These are phyloP conservation scores for Macrolepiota fuliginosa DNA, from an alignment of 768 basidiomycete genomes.

Conservation along the genomic window DNA sequence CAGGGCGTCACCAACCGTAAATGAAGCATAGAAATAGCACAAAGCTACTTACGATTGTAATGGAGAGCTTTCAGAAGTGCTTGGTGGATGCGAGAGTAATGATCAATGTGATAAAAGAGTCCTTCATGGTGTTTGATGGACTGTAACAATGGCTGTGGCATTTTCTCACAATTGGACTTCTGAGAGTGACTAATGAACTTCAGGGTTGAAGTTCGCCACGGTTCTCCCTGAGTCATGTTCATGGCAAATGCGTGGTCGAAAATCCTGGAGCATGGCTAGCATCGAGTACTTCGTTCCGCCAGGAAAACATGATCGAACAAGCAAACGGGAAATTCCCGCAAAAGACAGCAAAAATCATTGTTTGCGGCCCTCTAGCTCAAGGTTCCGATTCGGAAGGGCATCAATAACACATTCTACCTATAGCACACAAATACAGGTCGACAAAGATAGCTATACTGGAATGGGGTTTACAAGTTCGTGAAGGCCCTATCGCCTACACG, in stretches of 20 bases:
- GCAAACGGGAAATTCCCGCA: neutral
- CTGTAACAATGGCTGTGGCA: neutral
- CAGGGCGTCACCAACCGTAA: neutral
- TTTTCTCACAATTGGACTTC: neutral
- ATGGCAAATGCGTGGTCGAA: neutral
- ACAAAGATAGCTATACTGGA: neutral
- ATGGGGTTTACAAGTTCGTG: neutral
- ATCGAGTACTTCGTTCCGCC: neutral
- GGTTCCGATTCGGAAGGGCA: slow-evolving; percentile 8
- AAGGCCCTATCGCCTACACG: neutral
- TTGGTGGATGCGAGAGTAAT: neutral
- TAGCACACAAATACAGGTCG: neutral
- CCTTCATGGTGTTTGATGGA: neutral
- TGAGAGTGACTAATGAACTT: neutral
- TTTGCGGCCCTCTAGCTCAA: neutral
- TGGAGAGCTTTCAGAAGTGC: neutral
- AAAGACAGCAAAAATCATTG: neutral
- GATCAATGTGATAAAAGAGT: neutral
- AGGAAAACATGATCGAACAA: neutral
- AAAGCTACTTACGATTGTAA: neutral
- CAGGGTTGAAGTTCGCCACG: neutral
- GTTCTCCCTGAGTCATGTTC: neutral
- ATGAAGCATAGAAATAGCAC: neutral
- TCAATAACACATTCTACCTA: neutral
- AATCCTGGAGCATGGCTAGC: neutral